These are phyloP conservation scores for Deakozyma indianensis DNA, from an alignment of 805 yeast genomes.

Conservation along the genomic window DNA sequence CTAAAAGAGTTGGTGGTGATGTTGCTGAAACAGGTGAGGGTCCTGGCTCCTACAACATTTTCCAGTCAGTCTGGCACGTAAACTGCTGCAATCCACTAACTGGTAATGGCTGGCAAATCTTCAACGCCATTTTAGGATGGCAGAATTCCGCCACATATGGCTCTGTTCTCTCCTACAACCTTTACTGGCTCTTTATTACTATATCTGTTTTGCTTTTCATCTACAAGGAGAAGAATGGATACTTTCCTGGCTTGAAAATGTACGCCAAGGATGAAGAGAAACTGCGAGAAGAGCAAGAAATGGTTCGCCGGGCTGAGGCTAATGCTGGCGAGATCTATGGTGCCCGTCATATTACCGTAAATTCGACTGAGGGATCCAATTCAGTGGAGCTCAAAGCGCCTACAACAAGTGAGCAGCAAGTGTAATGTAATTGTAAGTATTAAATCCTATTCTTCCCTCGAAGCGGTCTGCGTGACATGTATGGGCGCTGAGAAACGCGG, in stretches of 20 bases:
- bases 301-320: slow-evolving; percentile 11
- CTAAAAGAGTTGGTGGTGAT: slow-evolving; percentile 73
- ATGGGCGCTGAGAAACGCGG: too few species aligned
- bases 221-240: slow-evolving; percentile 74
- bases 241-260: slow-evolving; percentile 50
- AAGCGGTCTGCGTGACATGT: too few species aligned
- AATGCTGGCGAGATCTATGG: slow-evolving; percentile 8
- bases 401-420: not conserved
- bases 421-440: too few species aligned
- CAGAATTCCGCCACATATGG: slow-evolving; percentile 93
- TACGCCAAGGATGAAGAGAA: slow-evolving; percentile 27
- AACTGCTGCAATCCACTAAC: slow-evolving; percentile 90
- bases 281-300: slow-evolving; percentile 12
- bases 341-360: too few species aligned
- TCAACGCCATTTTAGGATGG: slow-evolving; percentile 93
- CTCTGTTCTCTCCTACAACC: slow-evolving; percentile 74
- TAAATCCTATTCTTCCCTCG: too few species aligned
- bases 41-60: slow-evolving; percentile 83
- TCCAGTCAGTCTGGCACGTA: slow-evolving; percentile 81
- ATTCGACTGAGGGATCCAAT: not conserved
- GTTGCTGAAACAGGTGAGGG: slow-evolving; percentile 88
- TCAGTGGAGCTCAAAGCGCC: not conserved
- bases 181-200: slow-evolving; percentile 71
- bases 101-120: slow-evolving; percentile 91
- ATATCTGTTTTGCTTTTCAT: slow-evolving; percentile 43